phyloP scores from a whole-genome alignment of 345 rosid genomes.

The Syzygium aqueum region DNA sequence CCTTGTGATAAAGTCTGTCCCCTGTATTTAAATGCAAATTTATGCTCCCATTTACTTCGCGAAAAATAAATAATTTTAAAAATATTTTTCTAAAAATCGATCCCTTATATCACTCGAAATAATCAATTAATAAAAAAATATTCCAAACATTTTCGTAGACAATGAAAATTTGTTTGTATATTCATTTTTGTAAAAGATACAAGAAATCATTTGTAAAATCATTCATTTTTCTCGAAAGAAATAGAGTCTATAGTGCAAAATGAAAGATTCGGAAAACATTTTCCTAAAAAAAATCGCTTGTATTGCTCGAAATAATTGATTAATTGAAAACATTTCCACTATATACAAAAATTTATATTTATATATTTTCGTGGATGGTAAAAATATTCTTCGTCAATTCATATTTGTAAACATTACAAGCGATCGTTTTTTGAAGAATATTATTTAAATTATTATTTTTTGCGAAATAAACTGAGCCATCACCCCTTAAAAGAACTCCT shows the following conservation, averaged over 20 bases:
- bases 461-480: background rate
- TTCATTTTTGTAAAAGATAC: too few species aligned
- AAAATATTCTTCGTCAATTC: background rate
- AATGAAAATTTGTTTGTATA: too few species aligned
- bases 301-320: background rate
- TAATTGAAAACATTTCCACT: rapidly evolving
- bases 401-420: background rate
- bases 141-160: background rate
- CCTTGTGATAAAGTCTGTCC: background rate
- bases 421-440: background rate
- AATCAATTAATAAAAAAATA: rapidly evolving
- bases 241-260: too few species aligned
- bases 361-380: rapidly evolving
- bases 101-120: rapidly evolving
- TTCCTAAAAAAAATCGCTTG: rapidly evolving
- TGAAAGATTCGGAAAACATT: background rate
- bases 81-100: background rate
- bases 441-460: background rate
- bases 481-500: background rate
- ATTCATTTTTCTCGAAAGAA: too few species aligned
- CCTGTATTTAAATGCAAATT: background rate
- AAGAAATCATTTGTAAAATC: too few species aligned
- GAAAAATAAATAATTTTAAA: background rate
- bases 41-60: background rate
- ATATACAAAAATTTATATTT: background rate